Evolutionary conservation across 495 filamentous ascomycete genomes (phyloP).

Genomic region (Aspergillus cristatus): DNA sequence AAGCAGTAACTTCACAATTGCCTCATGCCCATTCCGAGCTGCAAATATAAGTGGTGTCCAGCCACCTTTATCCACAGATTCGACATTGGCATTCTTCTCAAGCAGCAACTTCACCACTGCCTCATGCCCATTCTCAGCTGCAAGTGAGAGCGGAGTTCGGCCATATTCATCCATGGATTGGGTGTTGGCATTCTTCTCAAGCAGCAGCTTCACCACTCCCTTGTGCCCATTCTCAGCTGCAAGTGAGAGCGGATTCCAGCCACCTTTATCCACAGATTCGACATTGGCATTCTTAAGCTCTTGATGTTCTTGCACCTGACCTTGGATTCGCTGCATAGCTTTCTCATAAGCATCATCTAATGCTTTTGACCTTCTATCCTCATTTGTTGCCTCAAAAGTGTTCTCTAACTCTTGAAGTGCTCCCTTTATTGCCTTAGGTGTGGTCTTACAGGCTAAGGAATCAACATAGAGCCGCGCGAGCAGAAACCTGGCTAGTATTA

Average conservation of each 20-base stretch:
- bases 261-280: neutral
- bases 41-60: no score
- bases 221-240: neutral
- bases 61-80: no score
- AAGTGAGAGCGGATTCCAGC: neutral
- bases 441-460: conserved; percentile 1
- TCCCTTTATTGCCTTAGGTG: neutral
- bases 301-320: conserved; percentile 24
- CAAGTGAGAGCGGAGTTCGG: neutral
- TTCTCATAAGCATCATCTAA: conserved; percentile 14
- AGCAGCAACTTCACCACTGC: no score
- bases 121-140: neutral
- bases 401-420: no score
- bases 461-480: conserved; percentile 9
- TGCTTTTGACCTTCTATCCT: neutral
- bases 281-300: conserved; percentile 8
- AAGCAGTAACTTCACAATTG: no score
- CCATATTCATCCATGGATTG: neutral
- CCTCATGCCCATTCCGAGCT: no score
- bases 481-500: conserved; percentile 9
- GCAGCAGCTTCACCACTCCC: neutral
- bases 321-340: conserved; percentile 15
- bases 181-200: neutral
- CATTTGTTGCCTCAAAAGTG: no score
- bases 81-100: no score